Base-by-base conservation (phyloP, 2,329 filamentous ascomycete species). In the Ophiostoma himal-ulmi region DNA sequence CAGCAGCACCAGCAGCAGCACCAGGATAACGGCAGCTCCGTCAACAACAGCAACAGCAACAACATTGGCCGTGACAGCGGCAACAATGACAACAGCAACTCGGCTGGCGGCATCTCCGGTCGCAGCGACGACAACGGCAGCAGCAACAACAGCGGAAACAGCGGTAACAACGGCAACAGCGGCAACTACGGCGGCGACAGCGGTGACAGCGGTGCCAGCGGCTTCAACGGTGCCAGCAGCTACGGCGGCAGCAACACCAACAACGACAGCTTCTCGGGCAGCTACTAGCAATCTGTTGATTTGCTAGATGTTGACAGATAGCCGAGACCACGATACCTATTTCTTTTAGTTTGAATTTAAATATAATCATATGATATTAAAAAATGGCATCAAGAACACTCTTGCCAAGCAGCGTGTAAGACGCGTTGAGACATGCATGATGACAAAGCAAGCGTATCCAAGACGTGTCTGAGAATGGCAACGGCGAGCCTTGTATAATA, bases 131-230 rank as follows among this genome's bases (percentile, higher is more conserved):
- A 37, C 60, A 66, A 66, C 62, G 17, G 36, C 57, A 60, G 68
- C 48, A 71, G 34, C 66, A n/a, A 17, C 67, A 52, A 22, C 66
- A 11, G 36, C 36, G 44, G 52, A 39, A 36, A 64, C 65, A 30
- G 37, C 20, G 34, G 20, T 65, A 17, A 64, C 57, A 10, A 14
- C 22, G 20, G 20, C 62, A 41, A 52, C 54, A 68, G 39, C 54
- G 8, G 34, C 66, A 65, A 70, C 68, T 57, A 70, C 66, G 52
- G 69, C 44, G 5, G 14, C 60, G n/a, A 41, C 41, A n/a, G 57
- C 65, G 52, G 26, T 69, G 22, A 54, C 68, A n/a, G 60, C 67
- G 57, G 52, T 66, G 54, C 39, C 70, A 64, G 64, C 60, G 67
- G 39, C 67, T 10, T 17, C 26, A 36, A 22, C 34, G n/a, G 67